Conservation (phyloP, 495 filamentous ascomycete species). For the Lepraria neglecta region DNA sequence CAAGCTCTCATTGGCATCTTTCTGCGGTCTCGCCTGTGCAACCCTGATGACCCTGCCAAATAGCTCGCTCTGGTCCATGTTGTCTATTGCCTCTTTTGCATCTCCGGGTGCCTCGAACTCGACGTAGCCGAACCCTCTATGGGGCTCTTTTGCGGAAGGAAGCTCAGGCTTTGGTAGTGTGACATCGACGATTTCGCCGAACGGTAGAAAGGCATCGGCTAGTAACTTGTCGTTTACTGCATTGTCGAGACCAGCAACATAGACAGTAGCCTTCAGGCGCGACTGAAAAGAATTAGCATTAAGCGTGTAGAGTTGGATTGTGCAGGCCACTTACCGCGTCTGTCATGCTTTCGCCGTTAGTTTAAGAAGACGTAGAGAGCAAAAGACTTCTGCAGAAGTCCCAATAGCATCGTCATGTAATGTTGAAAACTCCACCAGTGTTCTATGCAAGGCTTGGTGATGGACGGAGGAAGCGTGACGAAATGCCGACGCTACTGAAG, state of each 20-base stretch:
- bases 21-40: slow-evolving; percentile 83
- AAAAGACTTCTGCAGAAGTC: neutral
- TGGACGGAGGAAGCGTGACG: slow-evolving; percentile 6
- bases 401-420: neutral
- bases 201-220: slow-evolving; percentile 89
- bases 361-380: no score
- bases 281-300: slow-evolving; percentile 32
- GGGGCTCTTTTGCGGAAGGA: slow-evolving; percentile 61
- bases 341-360: slow-evolving; percentile 14
- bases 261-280: slow-evolving; percentile 82
- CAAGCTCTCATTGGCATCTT: slow-evolving; percentile 76
- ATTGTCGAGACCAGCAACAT: slow-evolving; percentile 82
- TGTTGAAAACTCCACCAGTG: neutral
- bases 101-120: slow-evolving; percentile 85
- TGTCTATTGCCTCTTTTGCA: slow-evolving; percentile 93
- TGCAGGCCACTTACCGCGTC: slow-evolving; percentile 16
- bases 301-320: neutral
- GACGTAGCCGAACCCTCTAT: slow-evolving; percentile 93
- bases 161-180: slow-evolving; percentile 79
- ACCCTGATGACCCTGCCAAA: slow-evolving; percentile 90
- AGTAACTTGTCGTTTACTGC: slow-evolving; percentile 66
- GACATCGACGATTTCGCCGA: slow-evolving; percentile 88
- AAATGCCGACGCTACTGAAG: slow-evolving; percentile 13
- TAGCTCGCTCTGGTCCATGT: slow-evolving; percentile 97
- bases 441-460: neutral